A percentile compares a stretch with the other conserved stretches of the same genome.
Conservation (phyloP, 2,329 filamentous ascomycete species). For the Phyllosticta citriasiana region DNA sequence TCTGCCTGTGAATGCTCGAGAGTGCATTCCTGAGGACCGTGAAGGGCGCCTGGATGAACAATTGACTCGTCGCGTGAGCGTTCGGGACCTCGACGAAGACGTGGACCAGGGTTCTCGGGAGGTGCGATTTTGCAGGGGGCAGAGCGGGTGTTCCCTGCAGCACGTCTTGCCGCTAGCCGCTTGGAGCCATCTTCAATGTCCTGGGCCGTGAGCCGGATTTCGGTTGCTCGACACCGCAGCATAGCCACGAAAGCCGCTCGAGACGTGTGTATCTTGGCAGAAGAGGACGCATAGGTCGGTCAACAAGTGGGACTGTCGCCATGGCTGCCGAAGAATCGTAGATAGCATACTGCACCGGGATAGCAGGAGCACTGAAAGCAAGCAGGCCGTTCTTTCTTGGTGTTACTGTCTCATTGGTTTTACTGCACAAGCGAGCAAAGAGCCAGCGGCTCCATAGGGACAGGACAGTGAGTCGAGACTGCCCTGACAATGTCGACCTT, state of each 20-base stretch:
- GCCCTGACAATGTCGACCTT: neutral
- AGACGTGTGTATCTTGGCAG: neutral
- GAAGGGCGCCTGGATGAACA: neutral
- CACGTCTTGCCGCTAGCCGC: conserved; percentile 21
- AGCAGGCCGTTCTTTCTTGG: neutral
- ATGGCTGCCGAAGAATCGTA: neutral
- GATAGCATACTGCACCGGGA: neutral
- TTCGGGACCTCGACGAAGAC: conserved; percentile 22
- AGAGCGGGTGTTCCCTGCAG: conserved; percentile 10
- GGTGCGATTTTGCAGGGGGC: conserved; percentile 2
- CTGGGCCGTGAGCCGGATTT: conserved; percentile 26
- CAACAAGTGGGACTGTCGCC: neutral
- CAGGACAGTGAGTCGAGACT: neutral
- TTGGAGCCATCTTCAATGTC: conserved; percentile 26
- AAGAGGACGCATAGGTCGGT: conserved; percentile 4
- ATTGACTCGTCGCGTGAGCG: conserved; percentile 23
- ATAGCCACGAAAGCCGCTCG: conserved; percentile 14
- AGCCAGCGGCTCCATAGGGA: neutral
- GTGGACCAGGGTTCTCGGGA: conserved; percentile 13
- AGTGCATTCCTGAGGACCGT: neutral
- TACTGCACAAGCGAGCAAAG: neutral
- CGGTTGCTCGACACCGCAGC: conserved; percentile 26
- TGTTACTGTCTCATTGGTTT: neutral
- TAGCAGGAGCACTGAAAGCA: neutral
- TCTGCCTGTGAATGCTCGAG: neutral